Evolutionary conservation across 2,329 filamentous ascomycete species (phyloP).

Genomic region (Pseudogymnoascus destructans): DNA sequence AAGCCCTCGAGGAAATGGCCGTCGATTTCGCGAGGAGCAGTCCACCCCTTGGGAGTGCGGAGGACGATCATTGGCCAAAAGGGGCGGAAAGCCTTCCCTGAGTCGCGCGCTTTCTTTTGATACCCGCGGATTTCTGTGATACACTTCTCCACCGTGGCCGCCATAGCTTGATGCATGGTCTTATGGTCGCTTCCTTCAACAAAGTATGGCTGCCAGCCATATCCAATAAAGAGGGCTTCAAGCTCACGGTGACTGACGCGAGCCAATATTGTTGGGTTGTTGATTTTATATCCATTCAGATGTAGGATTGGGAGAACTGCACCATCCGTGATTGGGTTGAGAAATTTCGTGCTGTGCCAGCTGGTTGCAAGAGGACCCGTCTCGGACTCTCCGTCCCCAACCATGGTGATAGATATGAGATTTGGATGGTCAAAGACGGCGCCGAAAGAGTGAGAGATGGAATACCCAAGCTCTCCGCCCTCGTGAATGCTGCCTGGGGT

Average conservation of each 20-base stretch:
- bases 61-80: constrained; percentile 71
- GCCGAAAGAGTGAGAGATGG: constrained; percentile 66
- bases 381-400: constrained; percentile 71
- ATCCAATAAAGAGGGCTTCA: constrained; percentile 54
- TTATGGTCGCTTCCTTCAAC: constrained; percentile 63
- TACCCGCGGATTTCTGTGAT: constrained; percentile 54
- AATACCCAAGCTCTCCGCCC: constrained; percentile 71
- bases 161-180: constrained; percentile 73
- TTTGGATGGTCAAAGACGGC: constrained; percentile 63
- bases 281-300: constrained; percentile 77
- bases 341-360: constrained; percentile 74
- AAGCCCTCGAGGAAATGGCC: constrained; percentile 61
- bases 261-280: constrained; percentile 62
- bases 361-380: constrained; percentile 66
- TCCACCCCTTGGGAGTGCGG: constrained; percentile 70
- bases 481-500: constrained; percentile 67
- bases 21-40: constrained; percentile 57
- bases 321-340: constrained; percentile 66
- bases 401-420: constrained; percentile 63
- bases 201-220: constrained; percentile 70
- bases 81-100: constrained; percentile 55
- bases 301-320: constrained; percentile 67
- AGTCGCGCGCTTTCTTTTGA: constrained; percentile 60
- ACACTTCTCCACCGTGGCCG: constrained; percentile 59
- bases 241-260: constrained; percentile 64